Evolutionary conservation across 352 stramenopile species (phyloP), one percentile per base, ranked within the genome.

Genomic region (Phytophthora ohioensis): DNA sequence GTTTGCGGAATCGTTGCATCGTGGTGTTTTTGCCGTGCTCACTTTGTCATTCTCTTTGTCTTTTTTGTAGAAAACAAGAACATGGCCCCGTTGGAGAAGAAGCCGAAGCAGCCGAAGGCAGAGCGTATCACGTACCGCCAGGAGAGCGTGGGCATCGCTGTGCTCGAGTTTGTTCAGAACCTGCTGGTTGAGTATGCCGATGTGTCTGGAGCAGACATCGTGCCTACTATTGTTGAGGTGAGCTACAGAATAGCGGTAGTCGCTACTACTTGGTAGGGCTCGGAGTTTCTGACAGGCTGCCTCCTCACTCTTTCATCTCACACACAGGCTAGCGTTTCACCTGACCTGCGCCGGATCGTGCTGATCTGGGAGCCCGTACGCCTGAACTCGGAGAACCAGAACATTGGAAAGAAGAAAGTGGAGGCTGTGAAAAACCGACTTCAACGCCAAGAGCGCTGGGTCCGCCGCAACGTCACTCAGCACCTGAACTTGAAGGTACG

Each of bases 401-500:
- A 57, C 9, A 91, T 95, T 53, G 82, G 78, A 5, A 95, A 95
- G 76, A 86, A 84, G 47, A 95, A 92, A 71, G 66, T 87, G 2
- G 78, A 81, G 11, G 84, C 78, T 49, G 78, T 93, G 17, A 79
- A 87, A 62, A 88, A 85, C 42, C 78, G 80, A 21, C 83, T 95
- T 34, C 70, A 83, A 53, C 81, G 78, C 34, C 75, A 91, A 21
- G 81, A 93, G 74, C 75, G 79, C 17, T 95, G 85, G 78, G 73
- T 95, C 45, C 84, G 85, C 34, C 78, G 83, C 36, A 82, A 85
- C 42, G 83, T 95, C 43, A 90, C 87, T 21, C 79, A 87, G 32
- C 84, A 90, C 55, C 72, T 95, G 54, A 93, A 95, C 62, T 69
- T 95, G 36, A 95, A 95, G 81, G 87, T 93, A 71, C 17, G 69